Conservation (phyloP, 2,329 filamentous ascomycete genomes). For the Epicoccum sorghinum region DNA sequence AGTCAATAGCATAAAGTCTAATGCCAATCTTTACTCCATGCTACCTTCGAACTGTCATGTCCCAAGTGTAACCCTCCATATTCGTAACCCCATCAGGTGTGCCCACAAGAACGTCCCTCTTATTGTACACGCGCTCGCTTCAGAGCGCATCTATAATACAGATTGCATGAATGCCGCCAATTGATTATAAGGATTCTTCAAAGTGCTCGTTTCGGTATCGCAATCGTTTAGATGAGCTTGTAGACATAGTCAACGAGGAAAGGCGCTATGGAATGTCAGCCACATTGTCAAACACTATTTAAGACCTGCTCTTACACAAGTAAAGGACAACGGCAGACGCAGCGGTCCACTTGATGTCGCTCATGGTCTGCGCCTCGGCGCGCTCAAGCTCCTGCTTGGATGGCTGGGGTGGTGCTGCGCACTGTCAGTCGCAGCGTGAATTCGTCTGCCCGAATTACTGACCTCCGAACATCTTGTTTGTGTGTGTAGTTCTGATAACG, state of each 20-base stretch:
- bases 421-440: neutral
- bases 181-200: constrained; percentile 1
- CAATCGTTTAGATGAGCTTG: constrained; percentile 54
- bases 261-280: constrained; percentile 51
- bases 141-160: constrained; percentile 12
- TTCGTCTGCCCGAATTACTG: neutral
- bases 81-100: neutral
- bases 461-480: constrained; percentile 64
- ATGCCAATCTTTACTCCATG: constrained; percentile 5
- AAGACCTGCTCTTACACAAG: constrained; percentile 65
- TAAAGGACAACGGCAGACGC: constrained; percentile 73
- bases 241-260: constrained; percentile 61
- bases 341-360: constrained; percentile 70
- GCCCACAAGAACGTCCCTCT: neutral
- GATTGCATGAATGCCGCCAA: constrained; percentile 7
- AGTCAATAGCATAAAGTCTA: constrained; percentile 8
- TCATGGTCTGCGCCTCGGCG: constrained; percentile 68
- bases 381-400: constrained; percentile 71
- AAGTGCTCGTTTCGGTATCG: neutral
- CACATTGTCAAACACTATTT: neutral
- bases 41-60: neutral
- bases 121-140: constrained; percentile 16
- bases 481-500: constrained; percentile 12
- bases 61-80: neutral
- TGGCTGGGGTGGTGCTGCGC: constrained; percentile 70